These are phyloP conservation scores for Coprinellus micaceus DNA, from an alignment of 768 basidiomycete species.

Conservation along the genomic window DNA sequence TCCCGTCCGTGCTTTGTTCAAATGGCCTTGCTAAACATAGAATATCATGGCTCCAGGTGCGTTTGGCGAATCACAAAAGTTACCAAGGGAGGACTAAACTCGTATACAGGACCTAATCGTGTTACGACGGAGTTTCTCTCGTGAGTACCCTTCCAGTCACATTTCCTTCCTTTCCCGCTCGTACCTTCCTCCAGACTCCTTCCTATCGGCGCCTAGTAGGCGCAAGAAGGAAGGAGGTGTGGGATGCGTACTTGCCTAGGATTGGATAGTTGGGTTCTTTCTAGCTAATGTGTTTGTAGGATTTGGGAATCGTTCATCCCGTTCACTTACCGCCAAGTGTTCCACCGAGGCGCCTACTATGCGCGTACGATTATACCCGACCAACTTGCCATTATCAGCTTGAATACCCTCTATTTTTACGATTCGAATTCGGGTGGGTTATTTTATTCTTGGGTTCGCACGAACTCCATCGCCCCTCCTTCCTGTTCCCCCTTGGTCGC, in stretches of 20 bases:
- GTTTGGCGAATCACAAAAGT: background rate
- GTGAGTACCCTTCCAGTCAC: conserved; percentile 46
- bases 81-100: background rate
- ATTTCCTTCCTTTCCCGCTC: too few relatives aligned
- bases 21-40: too few relatives aligned
- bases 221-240: too few relatives aligned
- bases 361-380: conserved; percentile 76
- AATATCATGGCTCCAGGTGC: conserved; percentile 66
- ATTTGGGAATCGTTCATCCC: conserved; percentile 86
- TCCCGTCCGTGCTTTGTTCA: too few relatives aligned
- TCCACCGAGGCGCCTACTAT: conserved; percentile 86
- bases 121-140: conserved; percentile 65
- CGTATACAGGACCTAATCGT: conserved; percentile 54
- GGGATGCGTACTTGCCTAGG: too few relatives aligned
- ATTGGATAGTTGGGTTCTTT: too few relatives aligned
- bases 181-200: too few relatives aligned
- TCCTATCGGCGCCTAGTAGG: too few relatives aligned
- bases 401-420: conserved; percentile 92
- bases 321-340: conserved; percentile 71
- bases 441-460: too few relatives aligned
- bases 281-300: conserved; percentile 30
- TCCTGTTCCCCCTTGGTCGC: too few relatives aligned
- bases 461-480: too few relatives aligned
- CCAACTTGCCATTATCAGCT: conserved; percentile 70
- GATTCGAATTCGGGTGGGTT: conserved; percentile 77